phyloP scores from a whole-genome alignment of 2,329 filamentous ascomycete species.

The Trichophyton simii region DNA sequence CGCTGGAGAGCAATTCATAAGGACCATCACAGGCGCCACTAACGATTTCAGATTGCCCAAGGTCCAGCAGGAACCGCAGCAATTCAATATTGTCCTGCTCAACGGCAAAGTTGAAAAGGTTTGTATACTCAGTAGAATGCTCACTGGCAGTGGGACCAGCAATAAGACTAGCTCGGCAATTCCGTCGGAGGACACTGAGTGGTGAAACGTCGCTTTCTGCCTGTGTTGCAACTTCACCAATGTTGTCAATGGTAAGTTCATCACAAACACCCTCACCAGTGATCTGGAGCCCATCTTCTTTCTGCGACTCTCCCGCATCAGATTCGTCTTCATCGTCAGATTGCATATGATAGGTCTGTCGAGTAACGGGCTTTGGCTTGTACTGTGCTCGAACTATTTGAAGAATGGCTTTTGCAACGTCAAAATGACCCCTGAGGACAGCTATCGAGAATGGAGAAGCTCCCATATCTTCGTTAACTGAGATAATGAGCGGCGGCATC shows the following conservation, averaged over 20 bases:
- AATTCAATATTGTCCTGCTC: conserved; percentile 41
- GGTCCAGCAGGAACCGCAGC: conserved; percentile 47
- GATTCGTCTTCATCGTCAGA: not conserved
- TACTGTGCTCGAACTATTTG: conserved; percentile 61
- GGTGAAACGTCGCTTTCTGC: conserved; percentile 54
- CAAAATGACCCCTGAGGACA: conserved; percentile 51
- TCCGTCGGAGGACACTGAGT: conserved; percentile 37
- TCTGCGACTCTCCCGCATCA: not conserved
- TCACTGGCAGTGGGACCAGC: conserved; percentile 4
- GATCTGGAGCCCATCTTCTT: not conserved
- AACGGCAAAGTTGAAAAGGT: conserved; percentile 32
- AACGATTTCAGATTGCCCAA: conserved; percentile 22
- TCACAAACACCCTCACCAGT: not conserved
- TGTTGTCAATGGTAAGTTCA: conserved; percentile 53
- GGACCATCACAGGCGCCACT: conserved; percentile 2
- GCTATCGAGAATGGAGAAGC: conserved; percentile 57
- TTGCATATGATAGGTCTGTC: conserved; percentile 22
- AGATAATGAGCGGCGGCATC: conserved; percentile 50
- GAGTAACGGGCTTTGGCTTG: conserved; percentile 29
- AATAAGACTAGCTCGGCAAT: conserved; percentile 22
- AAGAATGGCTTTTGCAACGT: conserved; percentile 53
- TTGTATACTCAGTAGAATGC: not conserved
- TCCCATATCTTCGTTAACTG: conserved; percentile 40
- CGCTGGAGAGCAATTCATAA: not conserved
- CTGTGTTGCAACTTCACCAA: conserved; percentile 55